Percentiles rank a stretch among this genome's conserved stretches.
Conservation (phyloP, 163 green algal species). For the Scenedesmus sp. region DNA sequence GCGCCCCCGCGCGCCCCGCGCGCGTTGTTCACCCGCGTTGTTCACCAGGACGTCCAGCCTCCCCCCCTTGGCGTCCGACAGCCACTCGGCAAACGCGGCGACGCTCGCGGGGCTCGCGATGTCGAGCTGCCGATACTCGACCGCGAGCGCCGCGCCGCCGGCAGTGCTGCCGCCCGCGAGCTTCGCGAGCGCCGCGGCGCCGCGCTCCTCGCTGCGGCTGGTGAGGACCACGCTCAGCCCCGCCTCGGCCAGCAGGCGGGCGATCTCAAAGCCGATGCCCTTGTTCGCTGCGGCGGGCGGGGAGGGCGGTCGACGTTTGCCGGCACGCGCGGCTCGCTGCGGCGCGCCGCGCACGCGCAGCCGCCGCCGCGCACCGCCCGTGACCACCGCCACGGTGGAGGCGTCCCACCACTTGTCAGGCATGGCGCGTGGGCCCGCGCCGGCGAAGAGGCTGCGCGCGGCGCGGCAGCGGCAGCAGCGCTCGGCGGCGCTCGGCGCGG, state of each 20-base stretch:
- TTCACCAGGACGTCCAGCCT: conserved; percentile 43
- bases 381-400: conserved; percentile 34
- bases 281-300: conserved; percentile 37
- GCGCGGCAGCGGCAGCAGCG: not conserved
- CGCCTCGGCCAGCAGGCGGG: conserved; percentile 20
- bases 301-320: not conserved
- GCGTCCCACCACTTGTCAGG: conserved; percentile 36
- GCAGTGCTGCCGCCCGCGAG: not conserved
- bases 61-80: conserved; percentile 11
- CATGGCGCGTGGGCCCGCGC: not conserved
- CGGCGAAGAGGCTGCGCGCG: not conserved
- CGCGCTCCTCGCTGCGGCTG: conserved; percentile 16
- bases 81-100: conserved; percentile 20
- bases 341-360: no score
- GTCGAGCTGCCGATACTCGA: conserved; percentile 36
- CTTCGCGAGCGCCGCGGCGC: conserved; percentile 19
- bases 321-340: no score
- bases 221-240: conserved; percentile 41
- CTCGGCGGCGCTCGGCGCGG: not conserved
- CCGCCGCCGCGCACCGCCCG: conserved; percentile 11
- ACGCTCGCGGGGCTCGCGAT: conserved; percentile 13
- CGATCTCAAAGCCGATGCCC: conserved; percentile 45
- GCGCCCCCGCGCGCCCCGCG: no score
- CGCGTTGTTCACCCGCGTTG: conserved; percentile 41
- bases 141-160: not conserved